A percentile compares a stretch with the other conserved stretches of the same genome.
Evolutionary conservation across 768 basidiomycete genomes (phyloP).

Genomic region (Sarcodon aspratus): DNA sequence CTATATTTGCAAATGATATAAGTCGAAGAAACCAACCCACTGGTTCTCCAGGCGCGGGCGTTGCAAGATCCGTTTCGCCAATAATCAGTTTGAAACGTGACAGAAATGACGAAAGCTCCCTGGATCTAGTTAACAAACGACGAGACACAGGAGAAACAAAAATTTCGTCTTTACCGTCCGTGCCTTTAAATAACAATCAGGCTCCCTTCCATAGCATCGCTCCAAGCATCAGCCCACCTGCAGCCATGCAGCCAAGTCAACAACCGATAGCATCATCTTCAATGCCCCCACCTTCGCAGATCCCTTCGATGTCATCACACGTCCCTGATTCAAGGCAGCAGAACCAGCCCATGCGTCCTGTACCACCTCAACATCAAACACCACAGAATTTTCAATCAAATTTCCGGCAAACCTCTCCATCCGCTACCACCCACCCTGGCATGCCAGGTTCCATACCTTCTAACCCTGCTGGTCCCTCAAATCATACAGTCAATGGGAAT

Average conservation of each 20-base stretch:
- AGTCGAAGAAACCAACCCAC: slow-evolving; percentile 16
- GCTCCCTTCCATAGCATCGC: slow-evolving; percentile 5
- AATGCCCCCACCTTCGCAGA: background rate
- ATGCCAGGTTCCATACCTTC: background rate
- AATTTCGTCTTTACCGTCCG: slow-evolving; percentile 12
- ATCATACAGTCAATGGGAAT: slow-evolving; percentile 7
- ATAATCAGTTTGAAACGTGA: slow-evolving; percentile 45
- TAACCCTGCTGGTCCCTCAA: background rate
- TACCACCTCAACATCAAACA: slow-evolving; percentile 6
- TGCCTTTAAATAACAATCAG: slow-evolving; percentile 18
- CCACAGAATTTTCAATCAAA: slow-evolving; percentile 2
- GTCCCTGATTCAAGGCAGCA: slow-evolving; percentile 1
- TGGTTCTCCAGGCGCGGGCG: slow-evolving; percentile 8
- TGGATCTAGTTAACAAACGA: slow-evolving; percentile 44
- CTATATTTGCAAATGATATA: slow-evolving; percentile 42
- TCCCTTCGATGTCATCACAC: background rate
- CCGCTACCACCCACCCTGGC: background rate
- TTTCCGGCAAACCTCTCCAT: background rate
- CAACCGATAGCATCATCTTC: background rate
- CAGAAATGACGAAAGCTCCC: slow-evolving; percentile 35
- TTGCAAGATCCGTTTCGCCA: slow-evolving; percentile 8
- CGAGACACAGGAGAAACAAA: slow-evolving; percentile 61
- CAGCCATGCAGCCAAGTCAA: slow-evolving; percentile 9
- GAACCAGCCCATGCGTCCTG: background rate
- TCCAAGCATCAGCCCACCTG: slow-evolving; percentile 5